Evolutionary conservation across 2,329 filamentous ascomycete genomes (phyloP), one percentile per base, ranked within the genome.

Genomic region (Aspergillus tanneri): DNA sequence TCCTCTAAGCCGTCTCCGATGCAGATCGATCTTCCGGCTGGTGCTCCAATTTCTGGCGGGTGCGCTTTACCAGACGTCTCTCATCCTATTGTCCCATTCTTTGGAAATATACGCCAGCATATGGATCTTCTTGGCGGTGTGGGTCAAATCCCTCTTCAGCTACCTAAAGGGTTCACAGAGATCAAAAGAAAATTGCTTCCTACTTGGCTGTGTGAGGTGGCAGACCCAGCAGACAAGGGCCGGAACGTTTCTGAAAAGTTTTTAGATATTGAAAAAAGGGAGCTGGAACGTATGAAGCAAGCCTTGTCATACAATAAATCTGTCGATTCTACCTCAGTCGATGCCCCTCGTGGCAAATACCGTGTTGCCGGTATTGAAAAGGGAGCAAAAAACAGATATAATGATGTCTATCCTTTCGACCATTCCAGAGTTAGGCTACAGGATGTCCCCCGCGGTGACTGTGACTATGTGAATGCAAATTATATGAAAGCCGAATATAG

Each of bases 401-500:
- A 96, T 73, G 95, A 96, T 59, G 96, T 97, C 47, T 85, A 95
- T 72, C 93, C 93, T 0, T 99, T 95, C 65, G 92, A 97, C 63
- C 93, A 99, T 69, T 85, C 90, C 2, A 79, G 93, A 50, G 93
- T 99, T 45, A 90, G 83, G 56, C 72, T 99, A 38, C 79, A 87
- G 56, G 82, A 83, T 34, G 82, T 86, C 27, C 73, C 80, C 0
- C 74, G 79, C 1, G 86, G 85, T 10, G 78, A 77, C 18, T 96
- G 92, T 68, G 93, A 99, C 68, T 99, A 99, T 63, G 84, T 99
- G 71, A 99, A 99, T 64, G 93, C 91, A 14, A 97, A 88, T 66
- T 83, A 95, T 58, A 76, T 97, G 53, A 85, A 87, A 65, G 82
- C 91, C 1, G 81, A 84, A 22, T 81, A 86, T 58, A 95, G 88